These are phyloP conservation scores for Teratosphaeria pseudoeucalypti DNA, from an alignment of 2,329 filamentous ascomycete genomes.

Conservation along the genomic window DNA sequence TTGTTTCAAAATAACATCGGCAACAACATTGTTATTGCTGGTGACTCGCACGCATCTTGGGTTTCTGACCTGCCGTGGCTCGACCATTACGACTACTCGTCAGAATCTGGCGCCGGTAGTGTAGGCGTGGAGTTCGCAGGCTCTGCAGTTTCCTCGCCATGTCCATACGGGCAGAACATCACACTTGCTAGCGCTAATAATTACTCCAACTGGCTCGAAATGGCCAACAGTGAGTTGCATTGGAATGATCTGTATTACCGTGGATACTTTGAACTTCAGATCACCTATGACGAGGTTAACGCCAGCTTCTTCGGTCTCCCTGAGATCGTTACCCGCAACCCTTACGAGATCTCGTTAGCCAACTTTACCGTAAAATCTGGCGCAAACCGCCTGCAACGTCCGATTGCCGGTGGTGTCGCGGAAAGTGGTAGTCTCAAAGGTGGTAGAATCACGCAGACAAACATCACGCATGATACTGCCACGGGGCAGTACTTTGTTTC, in stretches of 20 bases:
- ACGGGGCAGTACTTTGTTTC: slow-evolving; percentile 21
- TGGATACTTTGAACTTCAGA: slow-evolving; percentile 58
- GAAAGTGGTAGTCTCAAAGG: slow-evolving; percentile 48
- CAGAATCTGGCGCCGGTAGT: slow-evolving; percentile 28
- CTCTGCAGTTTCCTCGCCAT: slow-evolving; percentile 53
- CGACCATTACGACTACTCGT: slow-evolving; percentile 28
- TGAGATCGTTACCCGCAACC: slow-evolving; percentile 46
- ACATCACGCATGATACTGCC: slow-evolving; percentile 26
- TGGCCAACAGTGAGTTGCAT: slow-evolving; percentile 52
- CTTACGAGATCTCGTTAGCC: slow-evolving; percentile 55
- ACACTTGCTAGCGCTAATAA: slow-evolving; percentile 43
- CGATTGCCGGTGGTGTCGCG: slow-evolving; percentile 39
- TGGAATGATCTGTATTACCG: slow-evolving; percentile 67
- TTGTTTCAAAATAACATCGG: slow-evolving; percentile 57
- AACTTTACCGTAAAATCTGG: slow-evolving; percentile 59
- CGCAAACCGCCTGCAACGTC: slow-evolving; percentile 47
- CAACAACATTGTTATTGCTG: slow-evolving; percentile 64
- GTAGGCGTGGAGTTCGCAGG: slow-evolving; percentile 48
- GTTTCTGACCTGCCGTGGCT: slow-evolving; percentile 37
- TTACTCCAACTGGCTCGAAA: slow-evolving; percentile 34
- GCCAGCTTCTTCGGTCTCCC: slow-evolving; percentile 57
- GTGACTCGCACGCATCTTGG: slow-evolving; percentile 60
- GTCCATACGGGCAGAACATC: slow-evolving; percentile 50
- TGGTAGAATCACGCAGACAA: slow-evolving; percentile 29
- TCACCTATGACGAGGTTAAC: slow-evolving; percentile 47